Evolutionary conservation across 495 filamentous ascomycete species (phyloP).

Genomic region (Penicillium dipodomyicola): DNA sequence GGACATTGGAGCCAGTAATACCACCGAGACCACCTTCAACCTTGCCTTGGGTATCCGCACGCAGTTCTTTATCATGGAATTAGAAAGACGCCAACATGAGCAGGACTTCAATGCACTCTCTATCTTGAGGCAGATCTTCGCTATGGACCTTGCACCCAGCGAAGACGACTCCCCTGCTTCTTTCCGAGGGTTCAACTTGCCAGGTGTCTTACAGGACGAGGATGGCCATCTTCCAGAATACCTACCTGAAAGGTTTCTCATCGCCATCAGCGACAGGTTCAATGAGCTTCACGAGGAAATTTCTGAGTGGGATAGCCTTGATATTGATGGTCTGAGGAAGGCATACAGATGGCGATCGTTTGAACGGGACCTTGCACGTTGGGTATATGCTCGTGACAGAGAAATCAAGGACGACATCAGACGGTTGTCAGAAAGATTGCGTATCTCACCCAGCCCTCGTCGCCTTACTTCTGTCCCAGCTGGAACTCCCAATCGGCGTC

Average conservation of each 20-base stretch:
- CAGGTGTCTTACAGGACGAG: slow-evolving; percentile 22
- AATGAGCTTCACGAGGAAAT: slow-evolving; percentile 31
- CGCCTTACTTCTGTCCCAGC: slow-evolving; percentile 1
- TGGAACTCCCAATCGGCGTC: background rate
- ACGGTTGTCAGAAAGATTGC: background rate
- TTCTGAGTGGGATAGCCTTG: slow-evolving; percentile 21
- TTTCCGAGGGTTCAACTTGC: slow-evolving; percentile 38
- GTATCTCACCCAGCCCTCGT: background rate
- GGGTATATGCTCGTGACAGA: slow-evolving; percentile 33
- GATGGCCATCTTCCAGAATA: slow-evolving; percentile 35
- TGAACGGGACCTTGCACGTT: slow-evolving; percentile 29
- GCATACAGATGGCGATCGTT: slow-evolving; percentile 37
- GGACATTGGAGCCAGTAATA: slow-evolving; percentile 27
- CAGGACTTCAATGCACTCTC: slow-evolving; percentile 28
- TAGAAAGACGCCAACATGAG: slow-evolving; percentile 30
- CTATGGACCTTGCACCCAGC: slow-evolving; percentile 18
- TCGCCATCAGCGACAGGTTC: slow-evolving; percentile 33
- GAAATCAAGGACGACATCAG: slow-evolving; percentile 30
- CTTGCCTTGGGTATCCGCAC: slow-evolving; percentile 44
- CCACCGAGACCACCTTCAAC: slow-evolving; percentile 32
- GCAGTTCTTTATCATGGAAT: slow-evolving; percentile 32
- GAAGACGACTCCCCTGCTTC: slow-evolving; percentile 17
- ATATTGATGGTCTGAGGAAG: slow-evolving; percentile 27
- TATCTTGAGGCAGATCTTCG: slow-evolving; percentile 32
- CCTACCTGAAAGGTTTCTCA: slow-evolving; percentile 32